Evolutionary conservation across 441 rosid species (phyloP), one percentile per base, ranked within the genome.

Genomic region (Populus hybrid): DNA sequence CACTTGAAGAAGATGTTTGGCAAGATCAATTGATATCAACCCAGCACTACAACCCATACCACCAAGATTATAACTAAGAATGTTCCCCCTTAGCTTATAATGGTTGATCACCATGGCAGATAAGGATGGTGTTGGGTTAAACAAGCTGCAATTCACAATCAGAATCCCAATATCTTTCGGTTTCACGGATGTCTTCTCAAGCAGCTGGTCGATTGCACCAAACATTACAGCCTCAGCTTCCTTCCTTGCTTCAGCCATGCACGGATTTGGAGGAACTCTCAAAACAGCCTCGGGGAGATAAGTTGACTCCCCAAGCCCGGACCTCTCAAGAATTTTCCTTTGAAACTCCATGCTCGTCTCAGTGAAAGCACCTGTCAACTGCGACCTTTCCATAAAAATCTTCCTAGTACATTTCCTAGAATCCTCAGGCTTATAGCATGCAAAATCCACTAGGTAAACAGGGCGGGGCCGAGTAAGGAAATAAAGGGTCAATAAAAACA

Each of bases 31-130:
- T 0, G 97, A 90, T 77, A 91, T 90, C 54, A 92, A 80, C 14
- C 97, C 88, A 0, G 97, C 97, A 73, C 96, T 93, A 74, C 97
- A 93, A 11, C 96, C 97, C 97, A 93, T 93, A 42, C 97, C 96
- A 28, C 94, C 91, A 8, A 93, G 90, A 82, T 90, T 89, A 40
- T 88, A 91, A 76, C 90, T 90, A 78, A 83, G 84, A 71, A 89
- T 89, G 74, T 90, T 84, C 24, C 87, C 84, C 81, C 89, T 81
- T 32, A 93, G 91, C 82, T 89, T 91, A 85, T 90, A 92, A 46
- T 90, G 92, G 84, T 90, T 92, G 40, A 91, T 87, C 28, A 92
- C 86, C 96, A 90, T 91, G 40, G 97, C 85, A 5, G 97, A 88
- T 34, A 93, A 88, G 9, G 97, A 93, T 18, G 97, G 97, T 1